Evolutionary conservation across 2,329 filamentous ascomycete genomes (phyloP).

Genomic region (Talaromyces sp.): DNA sequence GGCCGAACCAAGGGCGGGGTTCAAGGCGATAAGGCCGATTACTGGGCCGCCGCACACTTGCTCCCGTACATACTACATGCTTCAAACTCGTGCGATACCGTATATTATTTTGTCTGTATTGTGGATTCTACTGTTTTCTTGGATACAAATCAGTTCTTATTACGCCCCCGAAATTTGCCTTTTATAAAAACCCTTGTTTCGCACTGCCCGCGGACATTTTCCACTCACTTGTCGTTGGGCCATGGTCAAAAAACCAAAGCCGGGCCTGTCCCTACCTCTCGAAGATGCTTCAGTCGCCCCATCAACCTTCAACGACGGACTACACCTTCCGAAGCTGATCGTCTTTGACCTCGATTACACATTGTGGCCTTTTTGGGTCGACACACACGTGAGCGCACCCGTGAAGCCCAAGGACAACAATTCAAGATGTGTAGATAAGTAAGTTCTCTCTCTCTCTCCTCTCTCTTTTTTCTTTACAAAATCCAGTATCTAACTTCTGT

Average conservation of each 20-base stretch:
- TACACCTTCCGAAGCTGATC: slow-evolving; percentile 74
- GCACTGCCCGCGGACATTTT: not conserved
- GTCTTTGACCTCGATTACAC: slow-evolving; percentile 98
- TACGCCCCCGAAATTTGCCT: not conserved
- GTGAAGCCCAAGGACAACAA: slow-evolving; percentile 58
- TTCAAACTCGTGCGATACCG: no score
- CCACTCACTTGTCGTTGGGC: not conserved
- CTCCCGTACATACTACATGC: not conserved
- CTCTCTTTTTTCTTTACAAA: not conserved
- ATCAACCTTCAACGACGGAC: slow-evolving; percentile 58
- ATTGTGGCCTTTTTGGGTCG: slow-evolving; percentile 98
- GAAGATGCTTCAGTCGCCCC: slow-evolving; percentile 40
- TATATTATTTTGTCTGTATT: not conserved
- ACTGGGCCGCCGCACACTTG: not conserved
- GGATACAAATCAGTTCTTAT: not conserved
- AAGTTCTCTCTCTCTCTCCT: slow-evolving; percentile 7
- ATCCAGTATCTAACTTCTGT: not conserved
- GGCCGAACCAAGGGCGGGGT: not conserved
- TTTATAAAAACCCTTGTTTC: not conserved
- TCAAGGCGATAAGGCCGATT: not conserved
- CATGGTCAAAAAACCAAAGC: slow-evolving; percentile 30
- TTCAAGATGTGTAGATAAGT: slow-evolving; percentile 41
- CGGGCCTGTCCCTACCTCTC: slow-evolving; percentile 26
- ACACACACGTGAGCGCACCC: slow-evolving; percentile 80
- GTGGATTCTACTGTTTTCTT: not conserved